Evolutionary conservation across 106 monocot species (phyloP), one percentile per base, ranked within the genome.

Genomic region (Dendrobium nobile): DNA sequence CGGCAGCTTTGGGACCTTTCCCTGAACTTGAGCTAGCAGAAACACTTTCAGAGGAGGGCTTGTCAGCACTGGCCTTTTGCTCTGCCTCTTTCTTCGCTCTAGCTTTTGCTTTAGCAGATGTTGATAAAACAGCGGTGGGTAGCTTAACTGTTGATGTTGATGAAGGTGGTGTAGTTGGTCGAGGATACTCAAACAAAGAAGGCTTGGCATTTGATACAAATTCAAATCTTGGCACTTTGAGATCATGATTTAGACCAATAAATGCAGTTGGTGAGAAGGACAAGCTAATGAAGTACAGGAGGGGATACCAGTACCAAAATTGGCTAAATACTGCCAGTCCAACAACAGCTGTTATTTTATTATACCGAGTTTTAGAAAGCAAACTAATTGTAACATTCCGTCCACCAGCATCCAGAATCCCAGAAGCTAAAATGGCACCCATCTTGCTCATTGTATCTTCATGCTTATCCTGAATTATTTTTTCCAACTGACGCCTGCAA

Each of bases 291-390:
- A 99, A 99, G 79, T 99, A 99, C 64, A 90, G 40, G 33, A 99
- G 99, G 2, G 99, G 99, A 81, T 99, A 99, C 99, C 99, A 99
- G 77, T 99, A 95, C 99, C 99, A 99, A 87, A 93, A 99, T 78
- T 99, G 99, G 84, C 93, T 93, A 80, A 99, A 99, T 10, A 99
- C 99, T 26, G 99, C 99, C 81, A 99, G 91, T 19, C 99, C 99
- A 82, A 99, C 88, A 47, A 99, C 87, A 9, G 99, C 95, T 75
- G 93, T 99, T 37, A 99, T 84, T 82, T 90, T 91, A 79, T 99
- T 93, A 84, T 95, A 93, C 68, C 90, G 93, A 33, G 88, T 89
- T 80, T 91, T 95, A 42, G 99, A 99, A 19, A 99, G 91, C 58
- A 99, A 77, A 72, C 85, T 93, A 82, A 99, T 99, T 17, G 93